phyloP scores from a whole-genome alignment of 2,329 filamentous ascomycete genomes.

The Alternaria arborescens region DNA sequence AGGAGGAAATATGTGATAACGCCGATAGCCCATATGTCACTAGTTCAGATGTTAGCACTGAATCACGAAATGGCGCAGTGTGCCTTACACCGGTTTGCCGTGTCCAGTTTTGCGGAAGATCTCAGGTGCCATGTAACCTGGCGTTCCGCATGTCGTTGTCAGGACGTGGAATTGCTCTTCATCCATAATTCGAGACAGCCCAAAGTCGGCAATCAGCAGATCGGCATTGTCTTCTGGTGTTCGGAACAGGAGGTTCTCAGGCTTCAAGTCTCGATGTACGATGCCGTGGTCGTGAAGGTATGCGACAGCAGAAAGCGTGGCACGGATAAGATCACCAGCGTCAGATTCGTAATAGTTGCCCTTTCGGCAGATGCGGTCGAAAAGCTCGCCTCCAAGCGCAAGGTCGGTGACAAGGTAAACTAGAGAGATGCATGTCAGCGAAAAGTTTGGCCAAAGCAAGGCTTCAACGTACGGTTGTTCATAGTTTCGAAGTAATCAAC shows the following conservation, averaged over 20 bases:
- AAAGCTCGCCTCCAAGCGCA: constrained; percentile 93
- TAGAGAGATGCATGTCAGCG: constrained; percentile 40
- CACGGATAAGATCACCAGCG: constrained; percentile 91
- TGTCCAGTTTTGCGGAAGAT: constrained; percentile 99
- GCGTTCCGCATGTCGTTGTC: constrained; percentile 96
- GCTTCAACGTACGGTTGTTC: constrained; percentile 78
- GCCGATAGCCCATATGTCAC: constrained; percentile 95
- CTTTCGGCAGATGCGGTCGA: constrained; percentile 98
- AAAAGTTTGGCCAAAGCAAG: neutral
- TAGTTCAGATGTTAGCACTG: constrained; percentile 43
- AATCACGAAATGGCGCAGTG: neutral
- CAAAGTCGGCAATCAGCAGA: constrained; percentile 95
- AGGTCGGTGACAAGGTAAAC: constrained; percentile 98
- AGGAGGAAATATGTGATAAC: constrained; percentile 99
- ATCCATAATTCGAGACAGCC: constrained; percentile 96
- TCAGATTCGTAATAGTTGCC: constrained; percentile 98
- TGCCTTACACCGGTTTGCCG: constrained; percentile 84
- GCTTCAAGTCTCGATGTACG: constrained; percentile 96
- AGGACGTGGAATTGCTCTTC: constrained; percentile 98
- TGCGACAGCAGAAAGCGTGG: constrained; percentile 94
- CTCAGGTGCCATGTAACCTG: constrained; percentile 98
- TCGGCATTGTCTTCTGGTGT: constrained; percentile 98
- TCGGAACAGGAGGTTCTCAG: constrained; percentile 94
- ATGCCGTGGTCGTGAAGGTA: constrained; percentile 99
- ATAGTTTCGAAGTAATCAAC: constrained; percentile 99